phyloP scores from a whole-genome alignment of 257 asterid species.

The Lycium barbarum region DNA sequence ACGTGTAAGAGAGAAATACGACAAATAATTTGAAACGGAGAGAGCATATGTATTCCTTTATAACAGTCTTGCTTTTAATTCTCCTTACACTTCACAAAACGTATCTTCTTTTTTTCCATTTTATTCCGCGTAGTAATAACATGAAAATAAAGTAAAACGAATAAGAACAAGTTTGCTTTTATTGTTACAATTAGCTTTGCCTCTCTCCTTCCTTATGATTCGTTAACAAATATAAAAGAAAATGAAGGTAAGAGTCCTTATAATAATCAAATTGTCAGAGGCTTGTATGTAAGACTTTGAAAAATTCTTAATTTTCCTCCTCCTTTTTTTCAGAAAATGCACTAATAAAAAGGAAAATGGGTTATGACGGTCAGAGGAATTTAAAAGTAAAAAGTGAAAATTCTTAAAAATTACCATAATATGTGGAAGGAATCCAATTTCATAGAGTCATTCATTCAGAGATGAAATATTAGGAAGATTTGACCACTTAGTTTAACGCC shows the following conservation, averaged over 20 bases:
- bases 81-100: not conserved
- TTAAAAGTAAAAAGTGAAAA: not conserved
- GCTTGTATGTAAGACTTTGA: not conserved
- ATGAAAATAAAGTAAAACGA: not conserved
- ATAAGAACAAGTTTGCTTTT: not conserved
- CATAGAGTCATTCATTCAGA: not conserved
- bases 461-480: not conserved
- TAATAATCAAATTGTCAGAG: not conserved
- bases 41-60: no score
- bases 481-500: not conserved
- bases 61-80: not conserved
- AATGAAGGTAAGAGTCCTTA: not conserved
- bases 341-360: not conserved
- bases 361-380: not conserved
- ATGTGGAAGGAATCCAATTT: no score
- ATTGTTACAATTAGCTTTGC: not conserved
- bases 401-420: no score
- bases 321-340: not conserved
- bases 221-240: not conserved
- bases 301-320: not conserved
- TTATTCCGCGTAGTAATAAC: not conserved
- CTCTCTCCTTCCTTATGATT: not conserved
- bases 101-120: not conserved
- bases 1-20: no score
- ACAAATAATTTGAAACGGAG: no score